phyloP scores from a whole-genome alignment of 2,329 filamentous ascomycete genomes.

The Clonostachys byssicola region DNA sequence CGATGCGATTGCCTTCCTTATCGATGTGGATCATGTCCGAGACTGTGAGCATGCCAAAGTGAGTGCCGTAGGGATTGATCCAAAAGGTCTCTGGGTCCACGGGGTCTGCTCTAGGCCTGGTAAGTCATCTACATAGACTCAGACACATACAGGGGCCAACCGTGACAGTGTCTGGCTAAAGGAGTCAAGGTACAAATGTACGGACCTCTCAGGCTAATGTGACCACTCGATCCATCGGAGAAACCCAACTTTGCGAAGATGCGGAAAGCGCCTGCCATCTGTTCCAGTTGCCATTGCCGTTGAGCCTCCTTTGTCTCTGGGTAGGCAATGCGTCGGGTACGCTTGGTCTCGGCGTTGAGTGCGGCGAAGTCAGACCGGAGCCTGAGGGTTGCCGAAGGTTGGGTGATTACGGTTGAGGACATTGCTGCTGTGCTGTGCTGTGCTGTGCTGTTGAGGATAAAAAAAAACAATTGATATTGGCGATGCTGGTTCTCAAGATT shows the following conservation, averaged over 20 bases:
- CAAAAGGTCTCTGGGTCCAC: slow-evolving; percentile 26
- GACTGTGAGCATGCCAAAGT: slow-evolving; percentile 62
- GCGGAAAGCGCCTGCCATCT: no score
- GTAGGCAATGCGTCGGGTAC: background rate
- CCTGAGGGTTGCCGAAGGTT: background rate
- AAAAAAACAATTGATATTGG: no score
- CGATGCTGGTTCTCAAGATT: no score
- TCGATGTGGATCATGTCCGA: slow-evolving; percentile 66
- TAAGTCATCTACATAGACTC: slow-evolving; percentile 34
- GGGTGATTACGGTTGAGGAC: no score
- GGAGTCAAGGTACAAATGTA: background rate
- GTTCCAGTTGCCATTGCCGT: no score
- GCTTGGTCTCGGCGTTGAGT: background rate
- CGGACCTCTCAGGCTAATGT: no score
- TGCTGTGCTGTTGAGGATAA: no score
- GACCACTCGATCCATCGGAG: no score
- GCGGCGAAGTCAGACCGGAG: background rate
- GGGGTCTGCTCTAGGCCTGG: background rate
- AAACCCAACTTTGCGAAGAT: no score
- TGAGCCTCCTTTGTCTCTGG: no score
- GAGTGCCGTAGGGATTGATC: slow-evolving; percentile 56
- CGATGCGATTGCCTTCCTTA: slow-evolving; percentile 51
- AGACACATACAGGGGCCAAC: slow-evolving; percentile 30
- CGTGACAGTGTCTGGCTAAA: background rate
- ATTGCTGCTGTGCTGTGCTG: no score